Evolutionary conservation across 306 rosid genomes (phyloP), one percentile per base, ranked within the genome.

Genomic region (Acacia melanoxylon): DNA sequence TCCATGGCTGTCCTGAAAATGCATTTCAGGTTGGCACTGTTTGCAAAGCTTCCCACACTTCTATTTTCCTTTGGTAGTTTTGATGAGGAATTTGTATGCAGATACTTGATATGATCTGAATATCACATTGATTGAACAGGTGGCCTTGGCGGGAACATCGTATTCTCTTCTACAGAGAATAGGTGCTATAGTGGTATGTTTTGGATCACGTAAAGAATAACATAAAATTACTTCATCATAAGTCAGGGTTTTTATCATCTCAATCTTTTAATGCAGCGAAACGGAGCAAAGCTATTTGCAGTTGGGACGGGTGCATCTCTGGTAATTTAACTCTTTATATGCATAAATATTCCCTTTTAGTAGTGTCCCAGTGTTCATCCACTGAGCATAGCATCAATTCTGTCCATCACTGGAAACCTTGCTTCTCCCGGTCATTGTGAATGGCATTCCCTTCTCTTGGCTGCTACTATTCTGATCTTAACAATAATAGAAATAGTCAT

Each of bases 1-100:
- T 95, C 91, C 85, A 89, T 51, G 94, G 92, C 69, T 95, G 99
- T 77, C 99, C 99, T n/a, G 98, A 93, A 67, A 95, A 95, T 86
- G 98, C 99, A 72, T 95, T 95, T 79, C 98, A 93, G 96, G 99
- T 93, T 75, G 72, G 46, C 66, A 78, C 20, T 81, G 40, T 83
- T 37, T 77, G 44, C 20, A 10, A n/a, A 69, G 58, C 75, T 76
- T 76, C 73, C 77, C 29, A 24, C 15, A 65, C 24, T 20, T 58
- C 15, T 10, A 20, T n/a, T 15, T 48, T 65, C 75, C 16, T 58
- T 1, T 56, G 45, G 25, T 40, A 8, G 58, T 42, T 22, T 77
- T 42, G 46, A 41, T 72, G 63, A 35, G 35, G 52, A n/a, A 40
- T 45, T 4, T 77, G n/a, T 31, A 56, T 48, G 74, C 19, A 20